Evolutionary conservation across 345 rosid species (phyloP), one percentile per base, ranked within the genome.

Genomic region (Lagerstroemia speciosa): DNA sequence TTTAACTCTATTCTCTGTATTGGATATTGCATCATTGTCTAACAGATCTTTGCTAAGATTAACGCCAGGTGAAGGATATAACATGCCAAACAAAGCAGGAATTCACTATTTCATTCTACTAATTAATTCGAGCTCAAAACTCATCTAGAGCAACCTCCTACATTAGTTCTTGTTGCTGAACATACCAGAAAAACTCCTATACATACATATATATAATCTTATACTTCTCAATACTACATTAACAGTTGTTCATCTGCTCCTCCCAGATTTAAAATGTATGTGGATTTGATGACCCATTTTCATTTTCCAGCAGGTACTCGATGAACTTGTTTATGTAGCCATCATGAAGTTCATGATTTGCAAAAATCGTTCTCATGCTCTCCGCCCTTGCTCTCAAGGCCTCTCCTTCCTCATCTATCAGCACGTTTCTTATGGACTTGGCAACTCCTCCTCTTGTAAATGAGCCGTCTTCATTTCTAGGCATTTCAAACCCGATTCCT

Each of bases 371-470:
- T 55, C 38, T 66, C 72, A 72, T 65, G 40, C 60, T 50, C 17
- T 22, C 72, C 8, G 79, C 76, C 43, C 69, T 24, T 34, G 26
- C 8, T 37, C 76, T 55, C 31, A 62, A 29, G 33, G 66, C n/a
- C 61, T 64, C 64, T 45, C 79, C 76, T 16, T 31, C 67, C 62
- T 69, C 67, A 22, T 73, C 79, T 22, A 58, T 30, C 73, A 76
- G 61, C 67, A 72, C 70, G 6, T 27, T 60, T 50, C 76, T 72
- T 17, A 68, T 55, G 67, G 67, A 68, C 73, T 69, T 30, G 62
- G 76, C 76, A 2, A 73, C 79, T 31, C 15, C 64, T 32, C 64
- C 76, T 58, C 73, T 64, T 46, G 58, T 52, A 30, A 76, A 76
- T 20, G 76, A 72, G 16, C 76, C 76, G 27, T 76, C 65, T 65